Evolutionary conservation across 345 rosid species (phyloP), one percentile per base, ranked within the genome.

Genomic region (Melastoma malabathricum): DNA sequence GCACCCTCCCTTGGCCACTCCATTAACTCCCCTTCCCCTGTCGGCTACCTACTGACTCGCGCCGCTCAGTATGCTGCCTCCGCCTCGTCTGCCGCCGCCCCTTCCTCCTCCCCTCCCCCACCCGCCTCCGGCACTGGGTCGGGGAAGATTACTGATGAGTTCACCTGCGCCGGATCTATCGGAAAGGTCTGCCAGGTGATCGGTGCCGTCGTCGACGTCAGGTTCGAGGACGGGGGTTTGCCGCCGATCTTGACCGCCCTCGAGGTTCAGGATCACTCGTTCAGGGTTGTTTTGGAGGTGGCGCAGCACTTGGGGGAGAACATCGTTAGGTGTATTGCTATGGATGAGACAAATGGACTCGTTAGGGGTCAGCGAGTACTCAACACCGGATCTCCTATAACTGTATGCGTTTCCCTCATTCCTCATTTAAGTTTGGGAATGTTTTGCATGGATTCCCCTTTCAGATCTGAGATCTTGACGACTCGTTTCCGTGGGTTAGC

Each of bases 161-260:
- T 73, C 66, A 89, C 94, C 5, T 96, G 96, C 0, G 73, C 82
- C 22, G 96, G 96, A 7, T 60, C 98, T 59, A 79, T 92, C 71
- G 98, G 98, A 25, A 72, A 76, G 50, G 93, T 92, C 1, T 92
- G 95, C 48, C 98, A 86, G 69, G 95, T 92, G 53, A 86, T 86
- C 49, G 98, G 98, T 50, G 98, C 96, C 55, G 95, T 92, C 13
- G 94, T 84, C 4, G 98, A 92, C 67, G 98, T 92, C 2, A 69
- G 92, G 48, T 86, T 86, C 59, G 74, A 82, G 0, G 98, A 87
- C 48, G 98, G 98, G 0, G 41, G 41, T 1, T 58, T 92, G 61
- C 98, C 98, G 31, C 96, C 98, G 59, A 92, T 92, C 59, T 65
- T 87, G 81, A 92, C 98, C 10, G 88, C 98, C n/a, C 82, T 92